Evolutionary conservation across 768 basidiomycete species (phyloP).

Genomic region (Lactarius indigo): DNA sequence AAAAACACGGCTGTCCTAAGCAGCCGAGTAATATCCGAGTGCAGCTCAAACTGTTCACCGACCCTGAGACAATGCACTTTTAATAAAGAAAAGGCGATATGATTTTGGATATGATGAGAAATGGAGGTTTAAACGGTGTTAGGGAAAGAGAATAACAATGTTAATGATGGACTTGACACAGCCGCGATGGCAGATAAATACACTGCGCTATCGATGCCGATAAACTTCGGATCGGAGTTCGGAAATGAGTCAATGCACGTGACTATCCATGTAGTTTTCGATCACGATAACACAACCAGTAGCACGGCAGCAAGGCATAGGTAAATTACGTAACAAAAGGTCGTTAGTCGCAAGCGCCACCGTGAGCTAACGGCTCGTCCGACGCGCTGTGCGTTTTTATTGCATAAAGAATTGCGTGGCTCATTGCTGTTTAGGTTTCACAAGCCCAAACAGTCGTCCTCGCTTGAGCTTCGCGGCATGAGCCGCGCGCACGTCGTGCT

Average conservation of each 20-base stretch:
- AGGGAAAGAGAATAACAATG: background rate
- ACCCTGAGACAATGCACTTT: background rate
- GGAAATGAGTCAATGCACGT: background rate
- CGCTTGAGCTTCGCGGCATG: constrained; percentile 55
- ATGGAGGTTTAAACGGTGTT: background rate
- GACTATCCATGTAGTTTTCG: too few relatives aligned
- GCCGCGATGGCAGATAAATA: too few relatives aligned
- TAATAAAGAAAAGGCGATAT: background rate
- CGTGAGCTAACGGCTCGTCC: background rate
- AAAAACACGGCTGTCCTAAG: background rate
- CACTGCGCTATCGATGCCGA: constrained; percentile 2
- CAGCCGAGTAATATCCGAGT: background rate
- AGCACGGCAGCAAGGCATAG: too few relatives aligned
- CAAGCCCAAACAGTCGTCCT: constrained; percentile 43
- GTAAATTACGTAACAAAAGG: too few relatives aligned
- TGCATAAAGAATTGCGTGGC: background rate
- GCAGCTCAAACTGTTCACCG: background rate
- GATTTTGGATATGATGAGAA: background rate
- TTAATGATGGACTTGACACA: background rate
- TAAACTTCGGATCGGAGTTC: constrained; percentile 7
- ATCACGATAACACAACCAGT: too few relatives aligned
- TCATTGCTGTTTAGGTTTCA: constrained; percentile 23
- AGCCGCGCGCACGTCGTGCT: constrained; percentile 57
- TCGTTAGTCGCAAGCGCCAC: too few relatives aligned
- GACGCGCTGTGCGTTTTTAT: too few relatives aligned